Conservation (phyloP, 2,329 filamentous ascomycete species). For the Monilinia aucupariae region DNA sequence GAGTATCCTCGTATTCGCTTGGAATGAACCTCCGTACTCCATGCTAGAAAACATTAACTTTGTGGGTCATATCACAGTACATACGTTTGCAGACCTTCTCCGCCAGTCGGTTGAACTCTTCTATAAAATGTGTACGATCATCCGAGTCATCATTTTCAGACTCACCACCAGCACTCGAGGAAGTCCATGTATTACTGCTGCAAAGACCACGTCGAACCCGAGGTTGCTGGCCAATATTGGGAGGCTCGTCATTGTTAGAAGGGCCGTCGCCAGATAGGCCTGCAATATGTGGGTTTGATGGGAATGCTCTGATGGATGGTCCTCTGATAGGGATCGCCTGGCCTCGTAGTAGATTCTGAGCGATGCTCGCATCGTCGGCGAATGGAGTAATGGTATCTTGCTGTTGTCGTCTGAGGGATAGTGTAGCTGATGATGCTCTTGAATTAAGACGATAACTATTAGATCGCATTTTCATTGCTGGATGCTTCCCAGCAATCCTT, state of each 20-base stretch:
- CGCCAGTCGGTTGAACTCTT: constrained; percentile 57
- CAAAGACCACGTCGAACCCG: constrained; percentile 18
- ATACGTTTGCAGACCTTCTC: constrained; percentile 43
- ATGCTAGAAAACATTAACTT: constrained; percentile 40
- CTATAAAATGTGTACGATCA: constrained; percentile 45
- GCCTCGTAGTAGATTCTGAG: constrained; percentile 25
- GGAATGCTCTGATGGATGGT: constrained; percentile 20
- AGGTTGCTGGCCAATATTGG: not conserved
- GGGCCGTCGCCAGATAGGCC: not conserved
- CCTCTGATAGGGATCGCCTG: constrained; percentile 23
- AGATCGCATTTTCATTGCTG: constrained; percentile 32
- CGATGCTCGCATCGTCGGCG: constrained; percentile 27
- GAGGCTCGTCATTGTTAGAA: not conserved
- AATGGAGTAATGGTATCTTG: constrained; percentile 15
- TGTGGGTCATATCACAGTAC: not conserved
- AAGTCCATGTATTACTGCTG: constrained; percentile 52
- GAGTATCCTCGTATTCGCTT: constrained; percentile 24
- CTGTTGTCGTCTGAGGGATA: constrained; percentile 24
- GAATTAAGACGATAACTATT: constrained; percentile 24
- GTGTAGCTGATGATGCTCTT: constrained; percentile 29
- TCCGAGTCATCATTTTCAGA: constrained; percentile 47
- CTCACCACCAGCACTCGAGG: constrained; percentile 46
- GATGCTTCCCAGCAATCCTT: constrained; percentile 7
- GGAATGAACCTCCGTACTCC: constrained; percentile 39
- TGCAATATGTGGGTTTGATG: constrained; percentile 9